Evolutionary conservation across 805 yeast genomes (phyloP).

Genomic region (Vanderwaltozyma yarrowii): DNA sequence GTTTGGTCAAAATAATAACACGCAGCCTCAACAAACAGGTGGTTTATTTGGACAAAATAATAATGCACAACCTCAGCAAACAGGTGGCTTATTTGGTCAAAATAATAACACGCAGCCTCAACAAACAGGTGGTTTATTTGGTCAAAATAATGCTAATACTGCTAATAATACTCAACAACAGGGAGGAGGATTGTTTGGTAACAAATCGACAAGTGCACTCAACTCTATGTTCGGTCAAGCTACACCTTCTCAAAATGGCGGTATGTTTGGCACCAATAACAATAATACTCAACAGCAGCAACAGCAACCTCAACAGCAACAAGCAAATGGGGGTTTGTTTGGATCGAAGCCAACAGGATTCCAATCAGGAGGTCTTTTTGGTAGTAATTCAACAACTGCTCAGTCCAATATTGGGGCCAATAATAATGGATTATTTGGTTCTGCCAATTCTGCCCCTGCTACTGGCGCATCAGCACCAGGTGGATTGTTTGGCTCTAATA

Average conservation of each 20-base stretch:
- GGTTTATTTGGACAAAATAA: conserved; percentile 15
- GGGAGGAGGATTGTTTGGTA: conserved; percentile 21
- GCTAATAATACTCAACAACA: conserved; percentile 7
- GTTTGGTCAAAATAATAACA: conserved; percentile 2
- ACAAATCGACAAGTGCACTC: conserved; percentile 7
- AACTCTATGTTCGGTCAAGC: conserved; percentile 1
- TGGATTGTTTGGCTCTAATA: conserved; percentile 20
- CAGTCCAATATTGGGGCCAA: conserved; percentile 17
- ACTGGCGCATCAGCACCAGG: conserved; percentile 16
- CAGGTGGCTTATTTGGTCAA: conserved; percentile 15
- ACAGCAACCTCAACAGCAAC: too few relatives aligned
- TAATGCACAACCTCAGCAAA: conserved; percentile 6
- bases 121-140: conserved; percentile 19
- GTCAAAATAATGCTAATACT: too few relatives aligned
- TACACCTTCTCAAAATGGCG: conserved; percentile 14
- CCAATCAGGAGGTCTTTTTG: conserved; percentile 5
- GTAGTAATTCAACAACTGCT: background rate
- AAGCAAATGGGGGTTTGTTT: too few relatives aligned
- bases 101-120: conserved; percentile 6
- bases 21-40: conserved; percentile 5
- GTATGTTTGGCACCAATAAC: too few relatives aligned
- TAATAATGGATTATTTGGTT: conserved; percentile 20
- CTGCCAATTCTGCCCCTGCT: conserved; percentile 11
- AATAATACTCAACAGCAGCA: too few relatives aligned
- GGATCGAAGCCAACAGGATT: too few relatives aligned